These are phyloP conservation scores for Echeveria elegans DNA, from an alignment of 164 flowering plant species.

Conservation along the genomic window DNA sequence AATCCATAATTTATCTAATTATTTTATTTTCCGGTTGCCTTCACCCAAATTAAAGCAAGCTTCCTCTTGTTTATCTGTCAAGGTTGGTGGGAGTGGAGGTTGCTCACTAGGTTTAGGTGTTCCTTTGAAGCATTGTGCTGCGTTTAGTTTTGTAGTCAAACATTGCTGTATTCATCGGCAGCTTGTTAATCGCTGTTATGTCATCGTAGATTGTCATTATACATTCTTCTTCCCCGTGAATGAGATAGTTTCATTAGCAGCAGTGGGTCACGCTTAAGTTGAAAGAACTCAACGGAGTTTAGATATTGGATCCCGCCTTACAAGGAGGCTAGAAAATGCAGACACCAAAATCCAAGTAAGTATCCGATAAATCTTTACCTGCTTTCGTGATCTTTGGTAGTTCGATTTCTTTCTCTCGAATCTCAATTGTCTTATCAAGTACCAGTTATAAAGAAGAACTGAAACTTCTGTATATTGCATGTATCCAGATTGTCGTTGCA, in stretches of 20 bases:
- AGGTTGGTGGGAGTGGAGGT: constrained; percentile 11
- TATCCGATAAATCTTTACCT: neutral
- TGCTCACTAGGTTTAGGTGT: neutral
- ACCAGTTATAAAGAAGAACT: neutral
- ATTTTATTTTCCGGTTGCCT: neutral
- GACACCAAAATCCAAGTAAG: constrained; percentile 11
- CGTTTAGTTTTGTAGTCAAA: neutral
- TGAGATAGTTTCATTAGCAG: neutral
- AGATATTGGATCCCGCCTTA: neutral
- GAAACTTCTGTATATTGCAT: neutral
- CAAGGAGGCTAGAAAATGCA: neutral
- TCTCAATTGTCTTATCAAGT: neutral
- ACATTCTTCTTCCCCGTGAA: constrained; percentile 5
- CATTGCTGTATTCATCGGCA: neutral
- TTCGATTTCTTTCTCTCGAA: neutral
- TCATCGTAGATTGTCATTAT: neutral
- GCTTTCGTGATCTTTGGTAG: neutral
- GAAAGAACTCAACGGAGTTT: neutral
- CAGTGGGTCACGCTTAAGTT: neutral
- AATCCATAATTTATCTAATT: neutral
- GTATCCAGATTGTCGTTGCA: neutral
- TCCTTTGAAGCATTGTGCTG: constrained; percentile 8
- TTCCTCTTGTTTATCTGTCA: neutral
- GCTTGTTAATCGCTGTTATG: neutral
- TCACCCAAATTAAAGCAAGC: neutral